Percentiles rank a stretch among this genome's conserved stretches.
phyloP scores from a whole-genome alignment of 1,284 basidiomycete species.

The Boletellus deceptivus region DNA sequence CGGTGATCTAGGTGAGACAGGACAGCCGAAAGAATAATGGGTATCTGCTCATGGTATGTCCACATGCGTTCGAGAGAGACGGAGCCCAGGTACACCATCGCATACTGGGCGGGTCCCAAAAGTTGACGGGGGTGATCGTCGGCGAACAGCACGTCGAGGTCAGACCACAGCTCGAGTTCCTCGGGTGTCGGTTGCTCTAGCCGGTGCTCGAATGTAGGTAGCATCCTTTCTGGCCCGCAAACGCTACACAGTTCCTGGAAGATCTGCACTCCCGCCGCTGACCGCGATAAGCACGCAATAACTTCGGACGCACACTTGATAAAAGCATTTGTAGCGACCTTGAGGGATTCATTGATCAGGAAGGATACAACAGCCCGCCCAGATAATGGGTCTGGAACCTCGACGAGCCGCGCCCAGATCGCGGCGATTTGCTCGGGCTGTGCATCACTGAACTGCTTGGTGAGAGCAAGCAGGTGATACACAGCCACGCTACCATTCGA shows the following conservation, averaged over 20 bases:
- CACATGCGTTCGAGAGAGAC: constrained; percentile 77
- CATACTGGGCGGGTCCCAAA: constrained; percentile 82
- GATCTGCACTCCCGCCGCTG: constrained; percentile 68
- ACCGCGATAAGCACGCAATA: constrained; percentile 82
- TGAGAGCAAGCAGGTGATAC: constrained; percentile 84
- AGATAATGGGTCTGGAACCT: constrained; percentile 68
- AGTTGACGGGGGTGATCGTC: constrained; percentile 65
- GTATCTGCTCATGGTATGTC: constrained; percentile 71
- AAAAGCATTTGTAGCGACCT: constrained; percentile 78
- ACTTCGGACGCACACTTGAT: constrained; percentile 80
- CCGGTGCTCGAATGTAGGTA: constrained; percentile 72
- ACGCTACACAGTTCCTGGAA: constrained; percentile 84
- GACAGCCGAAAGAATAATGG: constrained; percentile 77
- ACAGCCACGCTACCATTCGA: constrained; percentile 65
- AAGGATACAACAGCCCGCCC: constrained; percentile 82
- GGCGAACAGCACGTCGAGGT: constrained; percentile 71
- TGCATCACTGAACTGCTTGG: constrained; percentile 73
- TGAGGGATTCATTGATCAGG: constrained; percentile 84
- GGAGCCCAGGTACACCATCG: constrained; percentile 84
- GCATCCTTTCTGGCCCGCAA: constrained; percentile 83
- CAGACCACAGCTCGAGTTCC: constrained; percentile 71
- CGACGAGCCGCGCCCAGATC: constrained; percentile 77
- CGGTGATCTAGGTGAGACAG: constrained; percentile 85
- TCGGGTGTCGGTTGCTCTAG: constrained; percentile 64
- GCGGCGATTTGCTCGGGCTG: constrained; percentile 84